Evolutionary conservation across 2,329 filamentous ascomycete species (phyloP).

Genomic region (Xylaria sp.): DNA sequence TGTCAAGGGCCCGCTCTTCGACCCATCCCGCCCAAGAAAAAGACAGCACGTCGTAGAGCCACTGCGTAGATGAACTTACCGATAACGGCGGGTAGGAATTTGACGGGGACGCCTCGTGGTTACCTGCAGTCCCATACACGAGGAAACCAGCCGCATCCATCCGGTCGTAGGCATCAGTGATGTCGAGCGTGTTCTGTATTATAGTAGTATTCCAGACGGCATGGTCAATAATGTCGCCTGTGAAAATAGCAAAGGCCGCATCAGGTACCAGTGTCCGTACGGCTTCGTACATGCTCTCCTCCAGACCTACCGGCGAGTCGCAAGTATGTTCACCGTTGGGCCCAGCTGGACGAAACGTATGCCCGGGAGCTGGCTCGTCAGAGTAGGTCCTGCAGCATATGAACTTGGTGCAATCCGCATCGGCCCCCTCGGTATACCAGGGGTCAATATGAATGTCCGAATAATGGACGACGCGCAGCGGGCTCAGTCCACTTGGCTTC

Average conservation of each 20-base stretch:
- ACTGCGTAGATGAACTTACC: conserved; percentile 56
- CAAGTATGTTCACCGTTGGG: conserved; percentile 65
- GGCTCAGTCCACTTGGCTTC: conserved; percentile 56
- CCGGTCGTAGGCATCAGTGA: conserved; percentile 59
- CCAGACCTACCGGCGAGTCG: conserved; percentile 62
- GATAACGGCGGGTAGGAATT: conserved; percentile 61
- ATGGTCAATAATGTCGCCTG: conserved; percentile 68
- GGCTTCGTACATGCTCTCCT: conserved; percentile 65
- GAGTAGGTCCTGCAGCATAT: conserved; percentile 68
- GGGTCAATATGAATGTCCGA: conserved; percentile 70
- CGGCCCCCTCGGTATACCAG: conserved; percentile 64
- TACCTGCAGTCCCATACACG: conserved; percentile 66
- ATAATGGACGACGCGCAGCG: conserved; percentile 67
- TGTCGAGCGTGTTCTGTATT: conserved; percentile 45
- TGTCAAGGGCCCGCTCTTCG: conserved; percentile 51
- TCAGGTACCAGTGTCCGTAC: conserved; percentile 60
- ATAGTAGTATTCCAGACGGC: conserved; percentile 59
- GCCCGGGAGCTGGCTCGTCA: conserved; percentile 58
- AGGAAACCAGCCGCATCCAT: conserved; percentile 57
- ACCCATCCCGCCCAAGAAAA: conserved; percentile 61
- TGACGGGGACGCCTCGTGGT: conserved; percentile 66
- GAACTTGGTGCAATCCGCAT: conserved; percentile 66
- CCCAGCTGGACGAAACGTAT: conserved; percentile 61
- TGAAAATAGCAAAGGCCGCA: conserved; percentile 67
- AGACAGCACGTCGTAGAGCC: conserved; percentile 64